Conservation (phyloP, 2,329 filamentous ascomycete species). For the Neonectria ditissima region DNA sequence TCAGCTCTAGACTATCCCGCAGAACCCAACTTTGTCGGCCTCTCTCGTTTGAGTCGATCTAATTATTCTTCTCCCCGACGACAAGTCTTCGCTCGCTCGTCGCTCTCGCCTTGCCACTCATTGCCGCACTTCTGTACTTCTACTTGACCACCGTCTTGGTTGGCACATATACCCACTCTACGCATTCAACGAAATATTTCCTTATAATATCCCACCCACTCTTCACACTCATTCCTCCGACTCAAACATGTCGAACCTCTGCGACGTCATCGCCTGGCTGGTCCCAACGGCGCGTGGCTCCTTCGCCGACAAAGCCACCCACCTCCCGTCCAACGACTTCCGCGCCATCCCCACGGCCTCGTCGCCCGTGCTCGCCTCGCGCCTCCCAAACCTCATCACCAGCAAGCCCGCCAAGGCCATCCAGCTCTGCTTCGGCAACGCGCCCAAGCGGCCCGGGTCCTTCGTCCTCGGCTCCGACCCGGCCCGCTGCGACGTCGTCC, state of each 20-base stretch:
- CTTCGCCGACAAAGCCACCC: constrained; percentile 49
- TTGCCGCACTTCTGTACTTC: constrained; percentile 17
- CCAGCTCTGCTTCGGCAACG: constrained; percentile 51
- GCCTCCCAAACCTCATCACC: constrained; percentile 43
- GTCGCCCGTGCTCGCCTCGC: constrained; percentile 44
- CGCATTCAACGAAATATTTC: neutral
- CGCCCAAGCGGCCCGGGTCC: constrained; percentile 50
- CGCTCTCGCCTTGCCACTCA: constrained; percentile 31
- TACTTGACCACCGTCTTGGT: neutral
- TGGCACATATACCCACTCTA: constrained; percentile 25
- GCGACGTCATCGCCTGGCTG: constrained; percentile 55
- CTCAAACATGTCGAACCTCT: constrained; percentile 32
- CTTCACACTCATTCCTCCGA: constrained; percentile 17
- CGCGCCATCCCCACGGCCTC: constrained; percentile 43
- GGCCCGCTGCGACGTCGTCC: constrained; percentile 51
- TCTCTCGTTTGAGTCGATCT: constrained; percentile 42
- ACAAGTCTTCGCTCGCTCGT: constrained; percentile 24
- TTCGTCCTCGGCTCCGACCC: constrained; percentile 56
- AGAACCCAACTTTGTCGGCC: constrained; percentile 23
- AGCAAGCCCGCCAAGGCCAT: constrained; percentile 48
- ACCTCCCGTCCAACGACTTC: constrained; percentile 48
- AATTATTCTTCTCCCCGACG: constrained; percentile 18
- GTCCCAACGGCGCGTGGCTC: constrained; percentile 52
- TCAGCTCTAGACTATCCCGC: neutral
- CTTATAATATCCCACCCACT: constrained; percentile 22